Evolutionary conservation across 2,329 filamentous ascomycete genomes (phyloP).

Genomic region (Paradendryphiella salina): DNA sequence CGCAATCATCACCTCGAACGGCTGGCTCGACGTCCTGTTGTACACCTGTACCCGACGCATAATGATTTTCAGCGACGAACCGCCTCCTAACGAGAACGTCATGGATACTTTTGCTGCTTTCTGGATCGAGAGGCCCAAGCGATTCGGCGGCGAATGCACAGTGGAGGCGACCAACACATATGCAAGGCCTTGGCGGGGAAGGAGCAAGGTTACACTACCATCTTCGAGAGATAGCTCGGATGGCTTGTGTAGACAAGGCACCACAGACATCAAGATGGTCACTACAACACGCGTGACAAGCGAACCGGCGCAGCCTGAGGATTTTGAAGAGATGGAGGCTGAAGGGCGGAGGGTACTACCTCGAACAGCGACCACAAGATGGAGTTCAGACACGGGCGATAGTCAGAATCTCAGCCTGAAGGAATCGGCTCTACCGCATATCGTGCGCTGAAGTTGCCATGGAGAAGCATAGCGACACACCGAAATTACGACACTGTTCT

Average conservation of each 20-base stretch:
- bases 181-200: slow-evolving; percentile 10
- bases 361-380: slow-evolving; percentile 34
- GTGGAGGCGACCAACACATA: slow-evolving; percentile 40
- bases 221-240: slow-evolving; percentile 30
- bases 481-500: neutral
- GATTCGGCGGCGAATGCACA: slow-evolving; percentile 53
- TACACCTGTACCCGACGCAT: slow-evolving; percentile 62
- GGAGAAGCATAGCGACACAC: neutral
- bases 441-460: slow-evolving; percentile 6
- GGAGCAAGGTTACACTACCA: slow-evolving; percentile 23
- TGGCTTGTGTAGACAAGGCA: slow-evolving; percentile 28
- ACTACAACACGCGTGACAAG: slow-evolving; percentile 41
- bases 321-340: slow-evolving; percentile 41
- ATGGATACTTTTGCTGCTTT: slow-evolving; percentile 45
- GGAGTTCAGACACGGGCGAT: slow-evolving; percentile 38
- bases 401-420: slow-evolving; percentile 23
- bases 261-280: slow-evolving; percentile 42
- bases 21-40: slow-evolving; percentile 61
- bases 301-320: slow-evolving; percentile 40
- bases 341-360: slow-evolving; percentile 31
- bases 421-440: slow-evolving; percentile 5
- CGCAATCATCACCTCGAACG: slow-evolving; percentile 61
- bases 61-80: slow-evolving; percentile 57
- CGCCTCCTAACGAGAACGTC: slow-evolving; percentile 41
- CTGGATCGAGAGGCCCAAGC: slow-evolving; percentile 38